Evolutionary conservation across 202 grass and related monocot genomes (phyloP).

Genomic region (Brachypodium distachyon): DNA sequence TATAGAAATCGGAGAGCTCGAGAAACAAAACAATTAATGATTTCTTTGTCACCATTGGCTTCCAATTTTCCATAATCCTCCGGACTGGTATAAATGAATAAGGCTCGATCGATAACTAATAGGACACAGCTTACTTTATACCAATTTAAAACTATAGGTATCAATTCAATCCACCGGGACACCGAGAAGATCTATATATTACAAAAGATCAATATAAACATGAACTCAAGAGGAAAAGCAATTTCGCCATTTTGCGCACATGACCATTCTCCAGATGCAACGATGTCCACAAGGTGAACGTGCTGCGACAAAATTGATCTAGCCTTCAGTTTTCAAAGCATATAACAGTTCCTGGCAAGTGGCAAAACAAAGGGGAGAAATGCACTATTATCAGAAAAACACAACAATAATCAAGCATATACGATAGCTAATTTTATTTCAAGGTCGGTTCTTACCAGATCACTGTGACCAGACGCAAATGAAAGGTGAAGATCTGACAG

Average conservation of each 20-base stretch:
- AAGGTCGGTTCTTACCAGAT: constrained; percentile 62
- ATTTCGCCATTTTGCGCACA: constrained; percentile 12
- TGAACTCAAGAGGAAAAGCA: background rate
- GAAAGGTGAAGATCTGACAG: constrained; percentile 56
- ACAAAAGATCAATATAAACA: constrained; percentile 10
- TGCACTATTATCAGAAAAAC: background rate
- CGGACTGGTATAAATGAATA: background rate
- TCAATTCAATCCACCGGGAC: background rate
- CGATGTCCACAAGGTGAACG: background rate
- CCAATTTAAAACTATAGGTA: background rate
- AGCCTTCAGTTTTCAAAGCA: constrained; percentile 48
- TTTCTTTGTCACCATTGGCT: background rate
- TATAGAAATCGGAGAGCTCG: background rate
- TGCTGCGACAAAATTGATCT: constrained; percentile 17
- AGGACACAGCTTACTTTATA: background rate
- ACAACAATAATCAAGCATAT: constrained; percentile 3
- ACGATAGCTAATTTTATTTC: background rate
- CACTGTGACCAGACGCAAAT: constrained; percentile 35
- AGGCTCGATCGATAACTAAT: background rate
- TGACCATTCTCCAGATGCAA: background rate
- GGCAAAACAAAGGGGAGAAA: background rate
- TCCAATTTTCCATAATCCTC: background rate
- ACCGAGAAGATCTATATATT: constrained; percentile 20
- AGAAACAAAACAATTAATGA: background rate
- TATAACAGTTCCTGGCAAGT: constrained; percentile 68